Evolutionary conservation across 805 yeast species (phyloP).

Genomic region (Clavispora asparagi): DNA sequence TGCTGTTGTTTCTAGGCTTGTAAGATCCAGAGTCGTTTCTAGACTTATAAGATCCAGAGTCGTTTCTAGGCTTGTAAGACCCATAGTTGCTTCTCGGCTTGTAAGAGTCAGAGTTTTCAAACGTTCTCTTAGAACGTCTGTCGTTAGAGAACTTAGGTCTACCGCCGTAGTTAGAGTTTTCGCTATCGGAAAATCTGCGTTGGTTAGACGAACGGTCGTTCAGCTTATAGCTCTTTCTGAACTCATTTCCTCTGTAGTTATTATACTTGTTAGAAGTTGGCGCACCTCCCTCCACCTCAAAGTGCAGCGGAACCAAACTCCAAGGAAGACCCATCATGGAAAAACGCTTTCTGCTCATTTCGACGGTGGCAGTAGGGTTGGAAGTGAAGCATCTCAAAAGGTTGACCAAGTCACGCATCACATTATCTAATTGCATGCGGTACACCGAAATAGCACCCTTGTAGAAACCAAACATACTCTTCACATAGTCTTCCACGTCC

Average conservation of each 20-base stretch:
- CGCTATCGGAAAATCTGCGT: not conserved
- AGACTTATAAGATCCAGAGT: not conserved
- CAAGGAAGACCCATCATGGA: slow-evolving; percentile 12
- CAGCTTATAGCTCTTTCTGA: not conserved
- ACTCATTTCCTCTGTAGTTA: not conserved
- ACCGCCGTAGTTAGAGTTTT: not conserved
- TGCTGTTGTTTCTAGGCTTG: not conserved
- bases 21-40: not conserved
- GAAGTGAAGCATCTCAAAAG: slow-evolving; percentile 7
- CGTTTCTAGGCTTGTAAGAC: not conserved
- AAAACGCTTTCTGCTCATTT: slow-evolving; percentile 7
- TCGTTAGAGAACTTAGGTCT: not conserved
- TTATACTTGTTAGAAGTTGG: not conserved
- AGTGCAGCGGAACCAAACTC: slow-evolving; percentile 9
- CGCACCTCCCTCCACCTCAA: not conserved
- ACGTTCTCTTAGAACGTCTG: not conserved
- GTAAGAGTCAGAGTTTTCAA: not conserved
- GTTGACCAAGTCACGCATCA: slow-evolving; percentile 7
- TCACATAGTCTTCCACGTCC: slow-evolving; percentile 20
- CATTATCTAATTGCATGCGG: slow-evolving; percentile 6
- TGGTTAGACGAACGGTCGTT: not conserved
- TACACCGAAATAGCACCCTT: slow-evolving; percentile 17
- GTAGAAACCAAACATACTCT: slow-evolving; percentile 25
- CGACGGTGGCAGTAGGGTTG: slow-evolving; percentile 6
- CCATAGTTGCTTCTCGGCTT: not conserved